Base-by-base conservation (phyloP, 2,329 filamentous ascomycete genomes). In the Ceratocystis cacaofunesta region DNA sequence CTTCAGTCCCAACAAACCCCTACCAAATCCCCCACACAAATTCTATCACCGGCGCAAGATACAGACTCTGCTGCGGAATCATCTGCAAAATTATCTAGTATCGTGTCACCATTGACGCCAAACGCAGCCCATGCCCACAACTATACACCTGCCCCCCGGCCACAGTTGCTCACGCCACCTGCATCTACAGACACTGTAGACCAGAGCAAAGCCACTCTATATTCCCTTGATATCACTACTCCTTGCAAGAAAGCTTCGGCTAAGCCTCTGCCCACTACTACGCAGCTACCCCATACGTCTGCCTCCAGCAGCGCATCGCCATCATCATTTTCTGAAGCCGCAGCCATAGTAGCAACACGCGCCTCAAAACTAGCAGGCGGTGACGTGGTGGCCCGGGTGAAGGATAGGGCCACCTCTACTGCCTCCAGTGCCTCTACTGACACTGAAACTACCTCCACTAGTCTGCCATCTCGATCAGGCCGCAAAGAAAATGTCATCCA, bases 331-430 rank as follows among this genome's bases (percentile, higher is more conserved):
- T n/a, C 32, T 52, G 60, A 65, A 65, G 58, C 58, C 64, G 64
- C 64, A 65, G 64, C 64, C 64, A 65, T 65, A 65, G 64, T 65
- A 65, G 64, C 48, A 62, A 65, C 64, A 65, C 64, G 64, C 17
- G 64, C 64, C 12, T 62, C 64, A 22, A 65, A 62, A 65, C 43
- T 62, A n/a, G 58, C 57, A 62, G 64, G 58, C 22, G 64, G 64
- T 25, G 64, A 62, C 44, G 58, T 36, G 30, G 64, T 62, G 55
- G 30, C 44, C 41, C 44, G 32, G n/a, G 44, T 36, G 17, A 61
- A 65, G 63, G 46, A 55, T 30, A 41, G 62, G 22, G 62, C 46
- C 46, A 32, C 61, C 28, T 19, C 48, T 32, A 63, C 62, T 50
- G 32, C 44, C 22, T 48, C 46, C 15, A 48, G 17, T 48, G 46